Evolutionary conservation across 1,284 basidiomycete species (phyloP), one percentile per base, ranked within the genome.

Genomic region (Boletus nobilissimus): DNA sequence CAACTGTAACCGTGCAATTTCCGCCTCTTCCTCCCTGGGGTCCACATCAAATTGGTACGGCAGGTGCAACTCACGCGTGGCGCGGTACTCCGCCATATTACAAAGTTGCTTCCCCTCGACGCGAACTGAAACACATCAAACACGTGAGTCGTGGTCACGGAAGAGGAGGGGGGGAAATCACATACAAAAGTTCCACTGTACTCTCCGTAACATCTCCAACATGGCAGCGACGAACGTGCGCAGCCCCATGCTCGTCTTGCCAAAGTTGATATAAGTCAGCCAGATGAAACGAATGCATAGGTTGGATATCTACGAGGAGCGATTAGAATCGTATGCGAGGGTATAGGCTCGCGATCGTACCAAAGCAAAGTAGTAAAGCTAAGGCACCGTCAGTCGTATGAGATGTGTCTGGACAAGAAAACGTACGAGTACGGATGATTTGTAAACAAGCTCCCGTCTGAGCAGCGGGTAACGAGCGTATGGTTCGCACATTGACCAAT

Each of bases 171-270:
- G 38, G 29, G 36, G 57, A 73, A 57, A 71, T 43, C 10, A 10
- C 93, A 83, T 77, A 97, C 96, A 94, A 84, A 98, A 96, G 86
- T 98, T 98, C 97, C 97, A 99, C 81, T 95, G 95, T 87, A 92
- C 94, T 71, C 97, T 90, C 48, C 97, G 88, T 5, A 97, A 83
- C 87, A 97, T 92, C 84, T 99, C 97, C 48, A 96, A 84, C 73
- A 94, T 82, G 1, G 90, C 96, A 16, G 89, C 92, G 72, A 96
- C 88, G 86, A 96, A 97, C 1, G 91, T 88, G 34, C 95, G 90
- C 38, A 94, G 73, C 71, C 90, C 88, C 73, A 90, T 86, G 80
- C 88, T 88, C 2, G 90, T 89, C 0, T 90, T 89, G 0, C 86
- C 80, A 26, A 83, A 80, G 9, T 95, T 94, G 63, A 97, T 90